Base-by-base conservation (phyloP, 2,329 filamentous ascomycete species). In the Keithomyces neogunnii region DNA sequence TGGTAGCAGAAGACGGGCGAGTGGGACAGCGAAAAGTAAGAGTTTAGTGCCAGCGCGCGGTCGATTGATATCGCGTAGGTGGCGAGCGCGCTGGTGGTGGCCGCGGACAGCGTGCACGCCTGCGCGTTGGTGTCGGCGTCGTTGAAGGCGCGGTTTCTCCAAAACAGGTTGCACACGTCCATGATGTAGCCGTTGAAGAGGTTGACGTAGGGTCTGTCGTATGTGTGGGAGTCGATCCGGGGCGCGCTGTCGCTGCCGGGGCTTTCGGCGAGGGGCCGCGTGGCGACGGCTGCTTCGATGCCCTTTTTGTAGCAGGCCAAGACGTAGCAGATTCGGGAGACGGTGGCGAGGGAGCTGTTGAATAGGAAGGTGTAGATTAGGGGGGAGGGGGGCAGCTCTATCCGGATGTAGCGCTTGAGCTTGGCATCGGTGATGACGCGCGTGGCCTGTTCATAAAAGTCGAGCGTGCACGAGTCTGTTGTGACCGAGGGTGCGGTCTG, bases 141-240 rank as follows among this genome's bases (percentile, higher is more conserved):
- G 52, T 81, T 81, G 53, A 95, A 85, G 1, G 85, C 89, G 10
- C 84, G 80, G 28, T 81, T 80, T 7, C 88, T 80, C 89, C 89
- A 95, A 45, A 93, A 66, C 48, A 87, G 82, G 63, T 95, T 95
- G 72, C 88, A 91, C 33, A 90, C 78, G 63, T 95, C 89, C 82
- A 93, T 91, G 33, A 95, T 77, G 63, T 86, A 90, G 28, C 85
- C 85, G 64, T 95, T 95, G 70, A 93, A 91, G 29, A 77, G 70
- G 56, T 82, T 80, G 40, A 89, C 79, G 51, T 85, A 80, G 33
- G 73, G 69, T 42, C 78, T 73, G 31, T 81, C 74, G 55, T 84
- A 85, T 9, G 70, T 65, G 19, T 66, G 64, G 5, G 66, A 62
- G 53, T 69, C 62, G 43, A 70, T 60, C 7, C 48, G 39, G 19